Percentiles rank a stretch among this genome's conserved stretches.
phyloP scores from a whole-genome alignment of 768 basidiomycete species.

The Collybiopsis confluens region DNA sequence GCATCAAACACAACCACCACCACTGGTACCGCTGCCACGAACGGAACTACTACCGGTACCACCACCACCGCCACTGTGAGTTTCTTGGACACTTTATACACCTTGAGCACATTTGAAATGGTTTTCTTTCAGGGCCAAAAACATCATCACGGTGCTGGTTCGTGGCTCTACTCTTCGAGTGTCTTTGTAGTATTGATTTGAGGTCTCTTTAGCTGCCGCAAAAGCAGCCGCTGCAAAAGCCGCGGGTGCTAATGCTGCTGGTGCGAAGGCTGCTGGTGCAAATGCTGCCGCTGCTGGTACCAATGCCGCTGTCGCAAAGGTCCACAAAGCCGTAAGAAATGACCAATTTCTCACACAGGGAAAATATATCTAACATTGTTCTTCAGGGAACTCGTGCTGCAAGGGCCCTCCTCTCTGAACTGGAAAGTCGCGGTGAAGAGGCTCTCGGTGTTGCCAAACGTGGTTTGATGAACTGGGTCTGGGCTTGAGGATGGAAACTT shows the following conservation, averaged over 20 bases:
- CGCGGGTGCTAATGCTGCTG: constrained; percentile 3
- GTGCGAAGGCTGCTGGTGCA: neutral
- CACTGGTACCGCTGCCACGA: constrained; percentile 7
- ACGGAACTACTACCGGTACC: constrained; percentile 11
- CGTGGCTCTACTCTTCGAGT: too few relatives aligned
- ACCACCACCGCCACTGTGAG: neutral
- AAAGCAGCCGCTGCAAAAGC: neutral
- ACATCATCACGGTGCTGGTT: too few relatives aligned
- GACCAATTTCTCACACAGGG: neutral
- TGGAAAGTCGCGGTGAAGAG: constrained; percentile 20
- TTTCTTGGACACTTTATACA: too few relatives aligned
- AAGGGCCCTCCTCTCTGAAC: constrained; percentile 27
- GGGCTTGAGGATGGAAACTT: neutral
- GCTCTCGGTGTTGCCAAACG: constrained; percentile 1
- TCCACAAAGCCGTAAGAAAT: neutral
- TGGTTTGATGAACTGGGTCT: constrained; percentile 2
- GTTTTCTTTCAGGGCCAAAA: too few relatives aligned
- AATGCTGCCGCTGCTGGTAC: constrained; percentile 9
- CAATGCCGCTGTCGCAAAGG: neutral
- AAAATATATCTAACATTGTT: constrained; percentile 1
- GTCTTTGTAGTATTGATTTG: too few relatives aligned
- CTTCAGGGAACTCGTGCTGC: constrained; percentile 36
- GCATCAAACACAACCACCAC: constrained; percentile 5
- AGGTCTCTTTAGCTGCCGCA: constrained; percentile 5
- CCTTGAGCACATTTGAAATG: too few relatives aligned